phyloP scores from a whole-genome alignment of 2,329 filamentous ascomycete genomes.

The Neonectria punicea region DNA sequence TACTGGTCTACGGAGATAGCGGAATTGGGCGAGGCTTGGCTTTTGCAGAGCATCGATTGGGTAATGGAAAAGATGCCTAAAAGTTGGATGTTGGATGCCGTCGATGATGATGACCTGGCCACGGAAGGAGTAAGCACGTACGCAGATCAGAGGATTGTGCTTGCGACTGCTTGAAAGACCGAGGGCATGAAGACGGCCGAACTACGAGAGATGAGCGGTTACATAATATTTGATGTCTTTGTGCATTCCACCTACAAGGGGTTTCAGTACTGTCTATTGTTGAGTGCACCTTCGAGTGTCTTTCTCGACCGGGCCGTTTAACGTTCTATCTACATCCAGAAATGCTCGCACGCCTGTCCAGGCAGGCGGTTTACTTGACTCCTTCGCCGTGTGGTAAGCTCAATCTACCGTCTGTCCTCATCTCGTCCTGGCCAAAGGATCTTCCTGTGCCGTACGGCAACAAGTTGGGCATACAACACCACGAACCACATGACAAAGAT shows the following conservation, averaged over 20 bases:
- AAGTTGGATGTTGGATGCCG: conserved; percentile 29
- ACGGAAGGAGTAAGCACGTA: conserved; percentile 35
- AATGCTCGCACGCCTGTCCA: neutral
- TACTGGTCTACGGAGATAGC: conserved; percentile 26
- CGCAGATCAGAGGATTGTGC: conserved; percentile 7
- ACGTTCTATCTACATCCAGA: neutral
- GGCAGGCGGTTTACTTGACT: neutral
- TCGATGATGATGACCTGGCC: conserved; percentile 38
- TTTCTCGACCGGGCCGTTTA: neutral
- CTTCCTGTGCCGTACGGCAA: conserved; percentile 35
- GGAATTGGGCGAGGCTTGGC: neutral
- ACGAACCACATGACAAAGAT: conserved; percentile 40
- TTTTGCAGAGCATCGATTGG: neutral
- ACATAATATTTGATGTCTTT: neutral
- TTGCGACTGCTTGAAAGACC: neutral
- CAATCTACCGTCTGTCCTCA: conserved; percentile 30
- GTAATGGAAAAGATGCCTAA: conserved; percentile 12
- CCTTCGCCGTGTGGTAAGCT: neutral
- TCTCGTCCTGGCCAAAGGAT: conserved; percentile 43
- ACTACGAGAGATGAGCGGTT: neutral
- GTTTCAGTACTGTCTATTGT: neutral
- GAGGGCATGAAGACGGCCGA: neutral
- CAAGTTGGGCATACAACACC: conserved; percentile 34
- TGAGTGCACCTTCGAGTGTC: neutral
- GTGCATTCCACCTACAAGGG: neutral